Evolutionary conservation across 768 basidiomycete species (phyloP), one percentile per base, ranked within the genome.

Genomic region (Kwoniella newhampshirensis): DNA sequence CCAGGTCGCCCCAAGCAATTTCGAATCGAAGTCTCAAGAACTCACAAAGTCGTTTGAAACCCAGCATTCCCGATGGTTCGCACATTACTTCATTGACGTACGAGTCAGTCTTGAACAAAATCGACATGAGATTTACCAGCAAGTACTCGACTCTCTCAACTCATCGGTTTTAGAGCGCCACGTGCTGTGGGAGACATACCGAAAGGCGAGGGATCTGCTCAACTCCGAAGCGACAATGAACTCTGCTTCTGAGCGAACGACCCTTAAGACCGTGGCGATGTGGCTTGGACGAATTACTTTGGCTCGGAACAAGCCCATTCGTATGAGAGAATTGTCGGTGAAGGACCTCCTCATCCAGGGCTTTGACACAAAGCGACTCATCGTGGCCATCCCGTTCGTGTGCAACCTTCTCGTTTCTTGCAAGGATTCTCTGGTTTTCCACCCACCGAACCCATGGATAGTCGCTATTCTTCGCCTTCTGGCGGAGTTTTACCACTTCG

Each of bases 341-440:
- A 99, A 98, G 78, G 94, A 99, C 64, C 81, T 99, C n/a, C 83
- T 99, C 20, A 80, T 98, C 30, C 91, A 99, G 77, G 96, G 93
- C 1, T 96, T 89, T 74, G 94, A 97, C 67, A 89, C 82, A 59
- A 87, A 89, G 44, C 86, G 93, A 37, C 81, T 97, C 32, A 84
- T 93, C 44, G 89, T 97, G 20, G 91, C 92, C 9, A 96, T 99
- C 55, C 91, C 96, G 0, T 99, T 98, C 75, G 90, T 98, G 35
- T 98, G 94, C 84, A 96, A 96, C 77, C 88, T 91, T 1, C 83
- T 99, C 43, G 89, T 92, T 73, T 89, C 89, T 43, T 91, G 90
- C 60, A 82, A 86, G 45, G 86, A 87, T 71, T 98, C 94, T 28
- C 86, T 81, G 63, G 88, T 98, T 25, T 99, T 99, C 84, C 87